Evolutionary conservation across 331 rosid species (phyloP).

Genomic region (Saraca asoca): DNA sequence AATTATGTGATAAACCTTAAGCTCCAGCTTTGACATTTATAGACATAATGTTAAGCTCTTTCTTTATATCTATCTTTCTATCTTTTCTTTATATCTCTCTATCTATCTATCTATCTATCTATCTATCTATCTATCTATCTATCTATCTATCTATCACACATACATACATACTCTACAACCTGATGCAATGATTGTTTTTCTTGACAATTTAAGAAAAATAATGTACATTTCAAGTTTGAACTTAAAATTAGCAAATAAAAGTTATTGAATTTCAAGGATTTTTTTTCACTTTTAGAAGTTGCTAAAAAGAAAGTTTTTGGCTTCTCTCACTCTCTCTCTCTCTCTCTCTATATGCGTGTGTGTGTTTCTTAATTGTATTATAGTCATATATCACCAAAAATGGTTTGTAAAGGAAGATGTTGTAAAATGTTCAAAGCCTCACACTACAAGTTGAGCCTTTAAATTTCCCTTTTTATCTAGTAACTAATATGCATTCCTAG

Average conservation of each 20-base stretch:
- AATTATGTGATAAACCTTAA: too few relatives aligned
- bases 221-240: neutral
- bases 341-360: too few relatives aligned
- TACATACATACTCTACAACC: too few relatives aligned
- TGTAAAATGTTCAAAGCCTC: too few relatives aligned
- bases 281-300: neutral
- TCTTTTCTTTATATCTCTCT: too few relatives aligned
- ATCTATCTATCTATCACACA: too few relatives aligned
- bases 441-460: neutral
- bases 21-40: too few relatives aligned
- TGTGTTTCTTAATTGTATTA: neutral
- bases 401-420: slow-evolving; percentile 4
- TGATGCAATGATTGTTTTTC: neutral
- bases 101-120: too few relatives aligned
- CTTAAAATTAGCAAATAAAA: neutral
- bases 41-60: too few relatives aligned
- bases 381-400: neutral
- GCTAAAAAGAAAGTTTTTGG: slow-evolving; percentile 6
- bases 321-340: neutral
- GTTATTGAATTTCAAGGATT: neutral
- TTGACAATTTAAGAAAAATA: neutral
- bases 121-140: too few relatives aligned
- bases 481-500: neutral
- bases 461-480: neutral
- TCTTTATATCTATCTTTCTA: too few relatives aligned